phyloP scores from a whole-genome alignment of 106 monocot species.

The Agapanthus africanus region DNA sequence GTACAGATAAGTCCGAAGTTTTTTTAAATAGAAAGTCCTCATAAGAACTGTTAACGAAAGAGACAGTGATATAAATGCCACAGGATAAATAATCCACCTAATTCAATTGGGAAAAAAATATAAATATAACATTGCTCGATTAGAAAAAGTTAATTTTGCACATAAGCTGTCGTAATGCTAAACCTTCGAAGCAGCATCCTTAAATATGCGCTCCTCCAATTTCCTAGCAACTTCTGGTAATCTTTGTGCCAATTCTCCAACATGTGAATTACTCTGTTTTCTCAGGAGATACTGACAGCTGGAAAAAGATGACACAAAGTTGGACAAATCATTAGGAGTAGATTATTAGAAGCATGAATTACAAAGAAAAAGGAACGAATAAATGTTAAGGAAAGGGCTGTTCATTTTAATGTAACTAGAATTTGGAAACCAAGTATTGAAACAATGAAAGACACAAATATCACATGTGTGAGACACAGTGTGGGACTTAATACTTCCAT shows the following conservation, averaged over 20 bases:
- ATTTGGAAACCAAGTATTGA: too few relatives aligned
- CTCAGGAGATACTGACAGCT: constrained; percentile 26
- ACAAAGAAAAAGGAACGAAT: too few relatives aligned
- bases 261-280: constrained; percentile 10
- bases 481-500: too few relatives aligned
- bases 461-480: too few relatives aligned
- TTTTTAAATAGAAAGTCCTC: constrained; percentile 2
- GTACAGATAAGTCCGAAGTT: neutral
- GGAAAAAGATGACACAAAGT: too few relatives aligned
- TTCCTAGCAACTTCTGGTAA: constrained; percentile 42
- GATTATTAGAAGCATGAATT: too few relatives aligned
- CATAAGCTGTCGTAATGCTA: neutral
- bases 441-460: too few relatives aligned
- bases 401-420: too few relatives aligned
- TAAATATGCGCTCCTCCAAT: constrained; percentile 50
- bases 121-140: neutral
- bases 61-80: neutral
- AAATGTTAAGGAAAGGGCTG: too few relatives aligned
- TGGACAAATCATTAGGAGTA: too few relatives aligned
- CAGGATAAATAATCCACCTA: neutral
- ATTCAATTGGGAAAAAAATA: neutral
- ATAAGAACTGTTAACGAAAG: neutral
- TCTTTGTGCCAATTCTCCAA: constrained; percentile 25
- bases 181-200: constrained; percentile 49
- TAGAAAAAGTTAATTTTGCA: neutral